phyloP scores from a whole-genome alignment of 2,329 filamentous ascomycete genomes.

The Ceratocystis cacaofunesta region DNA sequence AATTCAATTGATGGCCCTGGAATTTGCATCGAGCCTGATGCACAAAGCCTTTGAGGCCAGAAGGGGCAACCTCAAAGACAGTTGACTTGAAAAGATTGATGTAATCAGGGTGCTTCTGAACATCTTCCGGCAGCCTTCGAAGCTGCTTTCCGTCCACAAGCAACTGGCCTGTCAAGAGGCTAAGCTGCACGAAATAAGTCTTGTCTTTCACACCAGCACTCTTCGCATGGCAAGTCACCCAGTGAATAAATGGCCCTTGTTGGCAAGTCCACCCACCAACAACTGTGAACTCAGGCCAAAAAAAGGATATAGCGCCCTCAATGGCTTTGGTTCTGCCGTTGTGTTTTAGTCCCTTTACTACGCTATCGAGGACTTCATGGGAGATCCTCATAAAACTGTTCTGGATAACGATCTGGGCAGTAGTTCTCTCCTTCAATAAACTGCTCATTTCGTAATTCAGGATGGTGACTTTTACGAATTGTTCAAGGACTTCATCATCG shows the following conservation, averaged over 20 bases:
- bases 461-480: neutral
- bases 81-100: constrained; percentile 29
- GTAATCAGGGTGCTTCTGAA: constrained; percentile 29
- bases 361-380: neutral
- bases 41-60: constrained; percentile 25
- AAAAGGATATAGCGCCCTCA: neutral
- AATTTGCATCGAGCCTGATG: constrained; percentile 22
- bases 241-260: neutral
- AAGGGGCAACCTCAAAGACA: constrained; percentile 31
- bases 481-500: neutral
- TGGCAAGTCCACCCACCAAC: neutral
- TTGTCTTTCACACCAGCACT: neutral
- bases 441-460: neutral
- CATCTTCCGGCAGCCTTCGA: constrained; percentile 31
- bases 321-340: neutral
- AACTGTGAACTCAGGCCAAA: neutral
- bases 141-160: constrained; percentile 38
- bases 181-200: constrained; percentile 23
- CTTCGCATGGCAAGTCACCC: neutral
- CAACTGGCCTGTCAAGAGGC: constrained; percentile 36
- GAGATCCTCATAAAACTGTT: no score
- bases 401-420: neutral
- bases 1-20: constrained; percentile 24
- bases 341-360: neutral
- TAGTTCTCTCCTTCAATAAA: neutral